Conservation (phyloP, 2,329 filamentous ascomycete genomes). For the Alternaria postmessia region DNA sequence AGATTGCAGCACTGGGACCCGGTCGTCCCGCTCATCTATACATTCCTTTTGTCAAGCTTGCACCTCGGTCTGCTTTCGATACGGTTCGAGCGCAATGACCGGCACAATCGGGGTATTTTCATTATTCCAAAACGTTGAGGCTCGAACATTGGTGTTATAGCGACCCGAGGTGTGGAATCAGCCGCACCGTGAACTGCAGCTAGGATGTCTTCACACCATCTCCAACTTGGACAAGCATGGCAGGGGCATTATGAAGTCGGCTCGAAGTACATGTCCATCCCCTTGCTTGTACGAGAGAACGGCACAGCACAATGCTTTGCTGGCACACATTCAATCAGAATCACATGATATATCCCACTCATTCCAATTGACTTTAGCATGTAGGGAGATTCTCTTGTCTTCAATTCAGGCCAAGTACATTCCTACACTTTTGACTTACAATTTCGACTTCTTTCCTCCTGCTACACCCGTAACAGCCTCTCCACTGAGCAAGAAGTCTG, state of each 20-base stretch:
- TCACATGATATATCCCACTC: not conserved
- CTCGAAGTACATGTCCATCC: not conserved
- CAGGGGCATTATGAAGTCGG: not conserved
- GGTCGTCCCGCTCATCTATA: not conserved
- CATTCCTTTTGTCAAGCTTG: conserved; percentile 1
- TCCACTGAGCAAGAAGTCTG: conserved; percentile 65
- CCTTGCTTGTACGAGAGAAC: too few relatives aligned
- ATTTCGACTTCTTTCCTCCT: conserved; percentile 65
- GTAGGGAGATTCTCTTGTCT: not conserved
- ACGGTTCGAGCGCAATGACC: not conserved
- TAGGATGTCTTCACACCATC: not conserved
- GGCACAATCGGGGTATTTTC: not conserved
- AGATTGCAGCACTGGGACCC: not conserved
- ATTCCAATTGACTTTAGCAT: not conserved
- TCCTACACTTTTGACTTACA: conserved; percentile 43
- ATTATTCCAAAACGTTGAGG: not conserved
- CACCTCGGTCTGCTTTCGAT: not conserved
- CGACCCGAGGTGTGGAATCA: not conserved
- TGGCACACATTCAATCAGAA: not conserved
- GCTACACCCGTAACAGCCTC: conserved; percentile 65
- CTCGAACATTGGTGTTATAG: not conserved
- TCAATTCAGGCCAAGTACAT: not conserved
- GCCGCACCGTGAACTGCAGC: not conserved
- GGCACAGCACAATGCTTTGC: not conserved
- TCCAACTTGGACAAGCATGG: not conserved